Base-by-base conservation (phyloP, 2,329 filamentous ascomycete genomes). In the Pseudogymnoascus sp. region DNA sequence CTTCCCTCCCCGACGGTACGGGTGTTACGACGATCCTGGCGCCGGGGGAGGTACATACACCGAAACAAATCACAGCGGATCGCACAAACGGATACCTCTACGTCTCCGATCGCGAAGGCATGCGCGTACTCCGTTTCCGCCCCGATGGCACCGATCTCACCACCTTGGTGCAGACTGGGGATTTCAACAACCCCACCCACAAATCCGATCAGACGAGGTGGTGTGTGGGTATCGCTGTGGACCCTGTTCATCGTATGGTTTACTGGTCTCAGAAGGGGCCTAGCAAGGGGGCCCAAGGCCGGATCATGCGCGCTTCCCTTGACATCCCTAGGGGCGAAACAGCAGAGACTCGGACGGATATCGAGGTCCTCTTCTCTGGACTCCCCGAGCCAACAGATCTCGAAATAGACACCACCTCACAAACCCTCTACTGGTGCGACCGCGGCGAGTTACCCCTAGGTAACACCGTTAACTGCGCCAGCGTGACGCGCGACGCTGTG, bases 251-350 rank as follows among this genome's bases (percentile, higher is more conserved):
- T 0, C 76, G 77, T 12, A 75, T 87, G 53, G 3, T 53, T 3
- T 86, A 82, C 75, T 87, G 84, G 84, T 83, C 80, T 0, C 84
- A 86, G 61, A 86, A 87, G 67, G 84, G 84, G 0, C 72, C 76
- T 0, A 77, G 78, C 2, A 86, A 86, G 69, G 77, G 75, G 0
- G 73, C 71, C 1, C 69, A 77, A 42, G 84, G 84, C 0, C 76
- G 79, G 3, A 84, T 87, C 46, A 82, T 83, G 69, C 72, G 75
- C 3, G 82, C 84, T 0, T 69, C 72, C 14, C 72, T 84, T 0
- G 69, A 76, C 0, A 73, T 76, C 0, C 66, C 70, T 0, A 70
- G 64, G 8, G 72, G 80, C 0, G 67, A 73, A 0, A 46, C 34
- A 38, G 23, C 66, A 21, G 23, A 37, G 1, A 42, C 37, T n/a